These are phyloP conservation scores for Trichosanthes cucumerina DNA, from an alignment of 306 rosid genomes.

Conservation along the genomic window DNA sequence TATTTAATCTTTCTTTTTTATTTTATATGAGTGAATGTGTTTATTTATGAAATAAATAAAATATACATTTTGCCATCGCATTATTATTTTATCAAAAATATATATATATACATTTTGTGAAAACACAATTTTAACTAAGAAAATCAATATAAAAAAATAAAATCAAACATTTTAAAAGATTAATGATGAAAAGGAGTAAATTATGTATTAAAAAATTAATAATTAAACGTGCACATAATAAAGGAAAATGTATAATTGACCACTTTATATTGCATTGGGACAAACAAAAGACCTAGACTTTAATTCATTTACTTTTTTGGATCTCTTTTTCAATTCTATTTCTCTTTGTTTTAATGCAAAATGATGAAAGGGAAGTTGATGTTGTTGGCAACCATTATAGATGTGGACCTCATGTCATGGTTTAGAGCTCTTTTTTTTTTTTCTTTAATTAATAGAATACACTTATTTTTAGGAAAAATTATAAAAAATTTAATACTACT, in stretches of 20 bases:
- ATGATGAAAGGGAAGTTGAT: not conserved
- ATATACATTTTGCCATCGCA: too few species aligned
- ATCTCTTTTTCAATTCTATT: not conserved
- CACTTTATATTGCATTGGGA: not conserved
- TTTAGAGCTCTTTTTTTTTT: not conserved
- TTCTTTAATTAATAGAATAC: not conserved
- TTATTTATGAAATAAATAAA: too few species aligned
- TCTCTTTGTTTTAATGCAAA: not conserved
- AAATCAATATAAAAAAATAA: too few species aligned
- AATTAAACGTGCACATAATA: not conserved
- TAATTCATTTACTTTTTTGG: not conserved
- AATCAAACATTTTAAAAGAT: too few species aligned
- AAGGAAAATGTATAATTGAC: not conserved
- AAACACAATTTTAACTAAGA: too few species aligned
- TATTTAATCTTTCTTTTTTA: too few species aligned
- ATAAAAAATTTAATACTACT: too few species aligned
- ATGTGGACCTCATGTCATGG: slow-evolving; percentile 4
- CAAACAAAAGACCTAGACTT: not conserved
- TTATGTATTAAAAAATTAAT: not conserved
- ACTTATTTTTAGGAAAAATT: not conserved
- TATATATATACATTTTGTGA: too few species aligned
- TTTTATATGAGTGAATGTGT: too few species aligned
- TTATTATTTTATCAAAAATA: too few species aligned
- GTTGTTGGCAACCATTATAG: not conserved
- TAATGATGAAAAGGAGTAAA: not conserved